Conservation (phyloP, 805 yeast species). For the Teunomyces kruisii region DNA sequence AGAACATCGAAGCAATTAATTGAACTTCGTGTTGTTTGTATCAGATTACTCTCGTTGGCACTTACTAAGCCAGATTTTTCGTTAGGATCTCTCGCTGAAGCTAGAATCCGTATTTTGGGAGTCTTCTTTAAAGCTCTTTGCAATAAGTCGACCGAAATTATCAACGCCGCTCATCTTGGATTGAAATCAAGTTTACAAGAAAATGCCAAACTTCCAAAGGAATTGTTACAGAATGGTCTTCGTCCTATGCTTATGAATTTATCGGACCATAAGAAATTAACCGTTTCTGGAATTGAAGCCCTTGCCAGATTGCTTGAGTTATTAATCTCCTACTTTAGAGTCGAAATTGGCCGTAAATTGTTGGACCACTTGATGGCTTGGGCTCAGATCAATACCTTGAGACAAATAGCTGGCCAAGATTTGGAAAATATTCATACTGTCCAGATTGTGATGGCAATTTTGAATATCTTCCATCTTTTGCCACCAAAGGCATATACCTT, state of each 20-base stretch:
- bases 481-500: constrained; percentile 93
- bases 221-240: constrained; percentile 88
- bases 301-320: constrained; percentile 82
- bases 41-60: constrained; percentile 77
- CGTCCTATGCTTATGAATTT: constrained; percentile 94
- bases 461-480: constrained; percentile 85
- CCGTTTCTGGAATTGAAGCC: constrained; percentile 89
- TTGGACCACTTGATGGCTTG: constrained; percentile 93
- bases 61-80: constrained; percentile 82
- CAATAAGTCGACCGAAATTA: constrained; percentile 79
- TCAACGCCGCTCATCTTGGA: constrained; percentile 92
- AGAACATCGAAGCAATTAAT: constrained; percentile 86
- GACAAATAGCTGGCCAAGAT: constrained; percentile 76
- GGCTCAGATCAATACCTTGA: constrained; percentile 82
- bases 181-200: constrained; percentile 79
- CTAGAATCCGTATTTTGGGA: constrained; percentile 82
- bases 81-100: constrained; percentile 68
- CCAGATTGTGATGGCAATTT: constrained; percentile 82
- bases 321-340: constrained; percentile 89
- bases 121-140: constrained; percentile 93
- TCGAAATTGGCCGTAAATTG: constrained; percentile 91
- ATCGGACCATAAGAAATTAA: constrained; percentile 87
- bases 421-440: constrained; percentile 79
- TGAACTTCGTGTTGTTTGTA: constrained; percentile 86
- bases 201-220: constrained; percentile 89